Percentiles rank a stretch among this genome's conserved stretches.
Conservation (phyloP, 495 filamentous ascomycete species). For the Schizothecium vesticola region DNA sequence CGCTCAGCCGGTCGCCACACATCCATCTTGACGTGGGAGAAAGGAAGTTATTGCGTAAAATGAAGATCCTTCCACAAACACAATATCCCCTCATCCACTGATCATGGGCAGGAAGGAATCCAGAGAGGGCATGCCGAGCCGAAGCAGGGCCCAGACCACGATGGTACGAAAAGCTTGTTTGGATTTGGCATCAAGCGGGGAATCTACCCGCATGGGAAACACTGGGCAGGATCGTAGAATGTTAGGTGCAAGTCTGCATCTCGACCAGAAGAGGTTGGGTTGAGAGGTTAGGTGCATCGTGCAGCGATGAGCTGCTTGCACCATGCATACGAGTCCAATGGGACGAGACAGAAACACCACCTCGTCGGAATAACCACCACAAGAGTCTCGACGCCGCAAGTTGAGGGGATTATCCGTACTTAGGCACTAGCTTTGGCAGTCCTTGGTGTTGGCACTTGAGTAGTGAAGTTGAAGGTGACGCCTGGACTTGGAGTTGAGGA, state of each 20-base stretch:
- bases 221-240: not conserved
- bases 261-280: not conserved
- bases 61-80: not conserved
- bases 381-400: not conserved
- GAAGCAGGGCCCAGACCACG: not conserved
- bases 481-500: not conserved
- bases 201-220: not conserved
- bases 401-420: not conserved
- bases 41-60: not conserved
- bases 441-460: not conserved
- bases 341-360: not conserved
- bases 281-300: not conserved
- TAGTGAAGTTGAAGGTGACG: not conserved
- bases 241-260: not conserved
- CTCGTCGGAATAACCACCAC: not conserved
- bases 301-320: not conserved
- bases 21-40: not conserved
- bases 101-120: not conserved
- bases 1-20: constrained; percentile 41
- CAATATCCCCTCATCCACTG: not conserved
- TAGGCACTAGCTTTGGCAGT: not conserved
- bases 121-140: not conserved
- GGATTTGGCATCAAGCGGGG: not conserved
- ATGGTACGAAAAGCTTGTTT: not conserved
- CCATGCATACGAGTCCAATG: not conserved